Evolutionary conservation across 495 filamentous ascomycete genomes (phyloP).

Genomic region (Aspergillus sclerotiicarbonarius): DNA sequence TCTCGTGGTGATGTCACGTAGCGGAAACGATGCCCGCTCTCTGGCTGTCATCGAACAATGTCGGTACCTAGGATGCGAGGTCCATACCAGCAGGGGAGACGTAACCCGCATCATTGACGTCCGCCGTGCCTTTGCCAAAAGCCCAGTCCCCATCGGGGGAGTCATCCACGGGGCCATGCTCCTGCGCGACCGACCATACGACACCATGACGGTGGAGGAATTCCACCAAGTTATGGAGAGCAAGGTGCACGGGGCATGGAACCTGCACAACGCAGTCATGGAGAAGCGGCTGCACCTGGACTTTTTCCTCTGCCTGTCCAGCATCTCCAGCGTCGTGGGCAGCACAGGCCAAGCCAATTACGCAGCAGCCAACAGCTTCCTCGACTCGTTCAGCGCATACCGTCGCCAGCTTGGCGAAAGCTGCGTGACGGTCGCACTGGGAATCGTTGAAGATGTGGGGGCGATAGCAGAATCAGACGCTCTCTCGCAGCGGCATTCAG

Average conservation of each 20-base stretch:
- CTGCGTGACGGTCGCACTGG: conserved; percentile 10
- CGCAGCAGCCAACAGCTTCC: conserved; percentile 13
- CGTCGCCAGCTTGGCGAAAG: conserved; percentile 3
- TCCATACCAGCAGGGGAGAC: conserved; percentile 1
- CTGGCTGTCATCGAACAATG: conserved; percentile 1
- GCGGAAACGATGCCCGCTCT: conserved; percentile 9
- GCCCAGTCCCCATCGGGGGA: conserved; percentile 1
- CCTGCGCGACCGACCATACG: conserved; percentile 12
- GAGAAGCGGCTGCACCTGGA: conserved; percentile 3
- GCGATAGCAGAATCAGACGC: conserved; percentile 5
- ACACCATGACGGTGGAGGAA: conserved; percentile 12
- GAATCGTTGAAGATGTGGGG: conserved; percentile 13
- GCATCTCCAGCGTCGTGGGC: conserved; percentile 13
- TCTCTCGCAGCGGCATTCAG: neutral
- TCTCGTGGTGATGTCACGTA: conserved; percentile 6
- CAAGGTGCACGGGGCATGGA: conserved; percentile 15
- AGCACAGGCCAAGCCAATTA: conserved; percentile 17
- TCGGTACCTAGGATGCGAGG: conserved; percentile 1
- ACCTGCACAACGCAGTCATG: conserved; percentile 11
- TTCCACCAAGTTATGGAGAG: conserved; percentile 8
- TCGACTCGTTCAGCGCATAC: conserved; percentile 13
- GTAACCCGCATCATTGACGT: conserved; percentile 10
- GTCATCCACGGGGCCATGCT: conserved; percentile 16
- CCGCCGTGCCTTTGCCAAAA: conserved; percentile 6
- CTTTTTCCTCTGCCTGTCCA: conserved; percentile 16